phyloP scores from a whole-genome alignment of 2,329 filamentous ascomycete genomes.

The Pseudogymnoascus sp. region DNA sequence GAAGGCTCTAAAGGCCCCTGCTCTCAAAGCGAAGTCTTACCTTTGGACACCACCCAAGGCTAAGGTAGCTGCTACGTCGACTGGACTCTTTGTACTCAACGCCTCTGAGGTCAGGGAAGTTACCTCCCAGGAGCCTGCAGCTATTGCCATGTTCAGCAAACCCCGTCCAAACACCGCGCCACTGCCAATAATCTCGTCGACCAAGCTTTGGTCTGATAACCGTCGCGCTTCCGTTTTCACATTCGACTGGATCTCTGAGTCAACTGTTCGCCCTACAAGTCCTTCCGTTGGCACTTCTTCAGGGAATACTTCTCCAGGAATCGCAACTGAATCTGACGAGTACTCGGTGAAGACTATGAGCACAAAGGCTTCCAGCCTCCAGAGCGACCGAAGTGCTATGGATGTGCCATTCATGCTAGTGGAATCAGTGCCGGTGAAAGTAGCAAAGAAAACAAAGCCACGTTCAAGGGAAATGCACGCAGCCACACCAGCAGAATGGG shows the following conservation, averaged over 20 bases:
- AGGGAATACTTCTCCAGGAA: conserved; percentile 22
- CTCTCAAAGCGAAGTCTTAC: neutral
- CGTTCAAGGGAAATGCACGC: conserved; percentile 18
- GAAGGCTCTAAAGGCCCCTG: neutral
- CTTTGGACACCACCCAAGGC: conserved; percentile 17
- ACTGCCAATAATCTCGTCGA: conserved; percentile 19
- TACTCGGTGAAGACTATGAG: conserved; percentile 27
- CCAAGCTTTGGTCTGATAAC: conserved; percentile 22
- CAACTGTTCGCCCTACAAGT: conserved; percentile 25
- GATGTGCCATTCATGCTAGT: conserved; percentile 9
- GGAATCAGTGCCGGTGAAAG: conserved; percentile 5
- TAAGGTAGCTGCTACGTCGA: neutral
- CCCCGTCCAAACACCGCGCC: conserved; percentile 13
- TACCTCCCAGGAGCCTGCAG: conserved; percentile 20
- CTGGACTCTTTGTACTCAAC: conserved; percentile 20
- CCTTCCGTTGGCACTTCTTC: conserved; percentile 24
- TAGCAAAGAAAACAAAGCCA: conserved; percentile 2
- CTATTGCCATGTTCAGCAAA: conserved; percentile 21
- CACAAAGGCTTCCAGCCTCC: conserved; percentile 26
- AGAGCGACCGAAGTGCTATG: conserved; percentile 19
- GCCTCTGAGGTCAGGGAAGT: conserved; percentile 16
- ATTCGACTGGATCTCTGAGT: conserved; percentile 29
- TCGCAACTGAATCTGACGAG: conserved; percentile 25
- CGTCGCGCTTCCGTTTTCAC: conserved; percentile 16
- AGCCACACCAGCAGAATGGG: conserved; percentile 1